These are phyloP conservation scores for Lichtheimia hyalospora DNA, from an alignment of 371 early-diverging fungal genomes.

Conservation along the genomic window DNA sequence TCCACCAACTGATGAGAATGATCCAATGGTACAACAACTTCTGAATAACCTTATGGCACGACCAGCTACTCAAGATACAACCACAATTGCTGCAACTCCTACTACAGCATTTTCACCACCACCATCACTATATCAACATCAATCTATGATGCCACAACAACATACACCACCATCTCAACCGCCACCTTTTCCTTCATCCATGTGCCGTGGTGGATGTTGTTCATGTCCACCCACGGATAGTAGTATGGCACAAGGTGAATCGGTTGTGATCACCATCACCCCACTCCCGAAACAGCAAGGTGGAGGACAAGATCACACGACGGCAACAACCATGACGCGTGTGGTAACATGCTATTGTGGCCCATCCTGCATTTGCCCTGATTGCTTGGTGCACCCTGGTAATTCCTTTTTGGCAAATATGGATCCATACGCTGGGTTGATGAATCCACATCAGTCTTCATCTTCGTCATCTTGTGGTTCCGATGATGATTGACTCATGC, in stretches of 20 bases:
- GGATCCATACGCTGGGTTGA: slow-evolving; percentile 25
- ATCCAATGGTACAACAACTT: too few species aligned
- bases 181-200: not conserved
- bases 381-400: slow-evolving; percentile 32
- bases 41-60: too few species aligned
- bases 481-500: slow-evolving; percentile 6
- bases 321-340: slow-evolving; percentile 15
- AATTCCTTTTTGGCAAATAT: slow-evolving; percentile 11
- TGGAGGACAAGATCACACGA: slow-evolving; percentile 4
- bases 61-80: not conserved
- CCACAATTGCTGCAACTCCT: not conserved
- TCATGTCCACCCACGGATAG: slow-evolving; percentile 16
- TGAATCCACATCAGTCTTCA: slow-evolving; percentile 8
- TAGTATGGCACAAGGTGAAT: slow-evolving; percentile 21
- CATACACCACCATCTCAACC: slow-evolving; percentile 6
- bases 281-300: slow-evolving; percentile 26
- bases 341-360: slow-evolving; percentile 33
- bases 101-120: not conserved
- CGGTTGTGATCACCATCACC: slow-evolving; percentile 47
- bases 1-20: not conserved
- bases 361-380: slow-evolving; percentile 21
- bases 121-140: slow-evolving; percentile 9
- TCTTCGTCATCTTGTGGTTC: slow-evolving; percentile 10
- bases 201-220: slow-evolving; percentile 15
- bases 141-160: slow-evolving; percentile 8